Evolutionary conservation across 2,329 filamentous ascomycete species (phyloP), one percentile per base, ranked within the genome.

Genomic region (Annulohypoxylon truncatum): DNA sequence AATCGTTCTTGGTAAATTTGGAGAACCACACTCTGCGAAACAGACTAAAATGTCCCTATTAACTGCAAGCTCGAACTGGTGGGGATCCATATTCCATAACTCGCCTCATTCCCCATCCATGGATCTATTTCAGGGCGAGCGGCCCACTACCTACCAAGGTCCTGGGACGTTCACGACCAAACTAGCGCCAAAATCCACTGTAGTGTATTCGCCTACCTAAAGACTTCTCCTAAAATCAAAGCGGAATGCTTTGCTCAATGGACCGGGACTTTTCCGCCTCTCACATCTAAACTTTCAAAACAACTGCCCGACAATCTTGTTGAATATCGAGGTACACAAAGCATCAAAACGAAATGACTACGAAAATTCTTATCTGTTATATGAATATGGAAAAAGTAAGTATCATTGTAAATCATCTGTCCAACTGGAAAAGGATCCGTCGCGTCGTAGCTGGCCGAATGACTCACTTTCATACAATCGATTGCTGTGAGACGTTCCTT

Each of bases 381-480:
- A 31, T 31, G 18, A 18, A 18, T 15, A 20, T 44, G 38, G 38
- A 28, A 18, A 55, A 31, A 44, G 24, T 55, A 29, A 12, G 10
- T 13, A 12, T n/a, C 24, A 31, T 4, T 35, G n/a, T 18, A 18
- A 33, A 42, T 55, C 40, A 52, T 38, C 24, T 38, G n/a, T n/a
- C n/a, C n/a, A 35, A 28, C 22, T 15, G 3, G 13, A 46, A 7
- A 46, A 7, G 28, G 35, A 13, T 4, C 13, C 4, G 18, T n/a
- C 10, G 2, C 12, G 22, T 18, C 7, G 52, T 15, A 20, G 31
- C 26, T 53, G 7, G 28, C 63, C 58, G 58, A 20, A 55, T 66
- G 63, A 62, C 53, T 66, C 57, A 66, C 28, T 20, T n/a, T 48
- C 47, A 15, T 44, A 40, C 33, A 53, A 22, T 10, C 13, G 24